Percentiles rank a stretch among this genome's conserved stretches.
Evolutionary conservation across 768 basidiomycete species (phyloP).

Genomic region (Dendrothele bispora): DNA sequence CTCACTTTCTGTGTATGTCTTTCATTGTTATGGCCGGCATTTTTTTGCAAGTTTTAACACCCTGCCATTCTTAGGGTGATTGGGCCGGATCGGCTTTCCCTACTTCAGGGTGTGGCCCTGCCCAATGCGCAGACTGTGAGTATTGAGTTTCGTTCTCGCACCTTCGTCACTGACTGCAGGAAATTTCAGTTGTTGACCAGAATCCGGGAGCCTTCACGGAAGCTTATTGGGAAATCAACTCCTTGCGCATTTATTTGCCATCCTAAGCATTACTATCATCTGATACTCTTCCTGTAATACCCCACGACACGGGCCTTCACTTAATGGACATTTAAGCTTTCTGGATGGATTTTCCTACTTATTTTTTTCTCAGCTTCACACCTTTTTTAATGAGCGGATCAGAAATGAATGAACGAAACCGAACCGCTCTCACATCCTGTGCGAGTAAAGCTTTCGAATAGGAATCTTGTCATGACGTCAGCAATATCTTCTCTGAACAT

Average conservation of each 20-base stretch:
- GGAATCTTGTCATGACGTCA: neutral
- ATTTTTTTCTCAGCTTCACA: no score
- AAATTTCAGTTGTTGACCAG: slow-evolving; percentile 53
- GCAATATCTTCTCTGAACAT: neutral
- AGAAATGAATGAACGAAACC: no score
- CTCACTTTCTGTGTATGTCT: slow-evolving; percentile 58
- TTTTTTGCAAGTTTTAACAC: neutral
- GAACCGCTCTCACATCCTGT: no score
- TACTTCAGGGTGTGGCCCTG: slow-evolving; percentile 39
- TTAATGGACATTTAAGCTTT: neutral
- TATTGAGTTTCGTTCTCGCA: slow-evolving; percentile 5
- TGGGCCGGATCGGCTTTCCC: slow-evolving; percentile 48
- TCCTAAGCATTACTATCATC: neutral
- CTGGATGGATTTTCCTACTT: neutral
- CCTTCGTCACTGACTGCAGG: no score
- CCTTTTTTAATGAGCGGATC: no score
- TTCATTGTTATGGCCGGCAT: no score
- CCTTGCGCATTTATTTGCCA: slow-evolving; percentile 49
- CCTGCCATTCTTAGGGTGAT: slow-evolving; percentile 40
- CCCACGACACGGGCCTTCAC: neutral
- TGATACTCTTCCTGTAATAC: neutral
- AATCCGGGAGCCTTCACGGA: slow-evolving; percentile 57
- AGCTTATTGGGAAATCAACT: slow-evolving; percentile 72
- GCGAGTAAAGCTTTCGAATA: no score
- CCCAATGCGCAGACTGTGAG: slow-evolving; percentile 48